These are phyloP conservation scores for Daldinia sp. DNA, from an alignment of 2,329 filamentous ascomycete genomes.

Conservation along the genomic window DNA sequence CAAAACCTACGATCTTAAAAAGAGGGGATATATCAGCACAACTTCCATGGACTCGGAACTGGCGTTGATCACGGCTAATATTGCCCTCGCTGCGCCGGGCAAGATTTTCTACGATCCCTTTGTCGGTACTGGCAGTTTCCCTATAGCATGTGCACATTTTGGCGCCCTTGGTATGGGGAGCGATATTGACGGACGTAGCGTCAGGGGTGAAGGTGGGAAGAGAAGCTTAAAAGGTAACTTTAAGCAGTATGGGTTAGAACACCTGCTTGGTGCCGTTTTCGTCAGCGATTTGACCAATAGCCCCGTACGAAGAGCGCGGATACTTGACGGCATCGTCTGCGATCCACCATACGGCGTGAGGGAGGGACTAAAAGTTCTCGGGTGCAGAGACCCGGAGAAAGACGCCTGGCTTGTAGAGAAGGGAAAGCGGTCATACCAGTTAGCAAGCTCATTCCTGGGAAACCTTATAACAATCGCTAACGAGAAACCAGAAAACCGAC, in stretches of 20 bases:
- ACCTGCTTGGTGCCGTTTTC: slow-evolving; percentile 80
- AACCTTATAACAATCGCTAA: slow-evolving; percentile 23
- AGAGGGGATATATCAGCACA: slow-evolving; percentile 91
- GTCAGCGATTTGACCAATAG: slow-evolving; percentile 89
- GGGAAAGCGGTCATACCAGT: slow-evolving; percentile 77
- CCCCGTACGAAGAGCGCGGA: slow-evolving; percentile 69
- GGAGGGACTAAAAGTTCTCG: slow-evolving; percentile 90
- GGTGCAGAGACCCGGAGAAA: slow-evolving; percentile 76
- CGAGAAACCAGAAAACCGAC: slow-evolving; percentile 38
- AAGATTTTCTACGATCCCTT: slow-evolving; percentile 96
- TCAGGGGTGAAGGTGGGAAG: slow-evolving; percentile 75
- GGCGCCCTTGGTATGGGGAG: slow-evolving; percentile 86
- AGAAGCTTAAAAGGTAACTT: slow-evolving; percentile 77
- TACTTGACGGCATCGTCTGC: slow-evolving; percentile 89
- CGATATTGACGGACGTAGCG: slow-evolving; percentile 92
- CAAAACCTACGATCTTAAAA: slow-evolving; percentile 88
- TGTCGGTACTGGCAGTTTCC: slow-evolving; percentile 93
- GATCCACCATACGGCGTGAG: slow-evolving; percentile 97
- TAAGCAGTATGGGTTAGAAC: slow-evolving; percentile 79
- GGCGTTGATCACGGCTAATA: slow-evolving; percentile 89
- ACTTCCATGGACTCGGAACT: slow-evolving; percentile 98
- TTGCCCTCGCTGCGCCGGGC: slow-evolving; percentile 83
- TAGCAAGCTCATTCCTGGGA: slow-evolving; percentile 50
- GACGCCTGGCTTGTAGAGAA: slow-evolving; percentile 72
- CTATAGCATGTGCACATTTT: slow-evolving; percentile 89